A percentile compares a stretch with the other conserved stretches of the same genome.
Conservation (phyloP, 2,329 filamentous ascomycete species). For the Lecanicillium sp. region DNA sequence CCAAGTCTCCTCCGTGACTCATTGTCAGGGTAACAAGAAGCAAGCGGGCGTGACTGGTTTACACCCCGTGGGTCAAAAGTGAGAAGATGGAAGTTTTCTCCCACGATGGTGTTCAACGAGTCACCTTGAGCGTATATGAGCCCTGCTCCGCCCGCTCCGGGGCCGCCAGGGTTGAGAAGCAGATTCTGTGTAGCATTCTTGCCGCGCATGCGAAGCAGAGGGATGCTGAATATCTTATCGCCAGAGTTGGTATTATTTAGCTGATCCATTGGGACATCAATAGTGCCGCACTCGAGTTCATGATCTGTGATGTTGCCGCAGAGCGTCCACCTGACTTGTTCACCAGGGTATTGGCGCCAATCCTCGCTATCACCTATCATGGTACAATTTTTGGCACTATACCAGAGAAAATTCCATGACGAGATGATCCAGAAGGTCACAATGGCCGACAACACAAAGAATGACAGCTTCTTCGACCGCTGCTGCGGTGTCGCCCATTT, state of each 20-base stretch:
- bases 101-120: constrained; percentile 24
- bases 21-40: constrained; percentile 29
- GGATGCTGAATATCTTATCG: constrained; percentile 32
- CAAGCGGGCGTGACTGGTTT: constrained; percentile 19
- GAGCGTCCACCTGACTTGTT: constrained; percentile 27
- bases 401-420: not conserved
- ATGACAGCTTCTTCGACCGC: too few species aligned
- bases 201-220: constrained; percentile 35
- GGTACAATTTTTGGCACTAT: not conserved
- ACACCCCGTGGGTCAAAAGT: constrained; percentile 40
- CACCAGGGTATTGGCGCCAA: constrained; percentile 19
- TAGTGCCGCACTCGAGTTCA: constrained; percentile 31
- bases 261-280: constrained; percentile 38
- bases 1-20: constrained; percentile 21
- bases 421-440: not conserved
- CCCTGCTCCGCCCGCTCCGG: constrained; percentile 33
- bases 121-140: constrained; percentile 27
- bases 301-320: constrained; percentile 29
- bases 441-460: not conserved
- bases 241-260: constrained; percentile 24
- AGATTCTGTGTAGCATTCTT: constrained; percentile 33
- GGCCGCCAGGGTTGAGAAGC: constrained; percentile 39
- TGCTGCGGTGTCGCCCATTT: too few species aligned
- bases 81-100: constrained; percentile 36
- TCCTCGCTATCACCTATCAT: not conserved